A percentile compares a stretch with the other conserved stretches of the same genome.
Evolutionary conservation across 1,139 yeast genomes (phyloP).

Genomic region (Blastobotrys niveus): DNA sequence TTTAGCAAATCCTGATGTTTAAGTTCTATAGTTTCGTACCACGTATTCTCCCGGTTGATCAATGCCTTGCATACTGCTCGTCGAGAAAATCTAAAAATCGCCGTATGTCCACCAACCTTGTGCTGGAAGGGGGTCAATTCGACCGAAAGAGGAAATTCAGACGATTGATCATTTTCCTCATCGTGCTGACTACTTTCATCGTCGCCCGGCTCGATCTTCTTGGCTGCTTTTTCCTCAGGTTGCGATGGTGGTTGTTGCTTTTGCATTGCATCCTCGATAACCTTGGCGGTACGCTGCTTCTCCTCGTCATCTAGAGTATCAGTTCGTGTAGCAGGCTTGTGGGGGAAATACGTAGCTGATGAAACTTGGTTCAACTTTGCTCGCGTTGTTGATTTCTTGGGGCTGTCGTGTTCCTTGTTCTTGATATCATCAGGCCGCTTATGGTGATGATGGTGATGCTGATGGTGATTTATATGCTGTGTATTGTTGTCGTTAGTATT

Average conservation of each 20-base stretch:
- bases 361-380: slow-evolving; percentile 38
- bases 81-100: slow-evolving; percentile 84
- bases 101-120: slow-evolving; percentile 97
- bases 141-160: slow-evolving; percentile 45
- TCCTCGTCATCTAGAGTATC: not conserved
- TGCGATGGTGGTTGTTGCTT: not conserved
- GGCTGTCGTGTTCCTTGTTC: not conserved
- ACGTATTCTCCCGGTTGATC: slow-evolving; percentile 79
- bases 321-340: slow-evolving; percentile 33
- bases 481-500: too few species aligned
- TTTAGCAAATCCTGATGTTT: slow-evolving; percentile 67
- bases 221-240: too few species aligned
- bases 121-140: slow-evolving; percentile 84
- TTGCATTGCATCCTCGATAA: not conserved
- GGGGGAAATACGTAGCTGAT: slow-evolving; percentile 65
- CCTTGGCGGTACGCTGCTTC: not conserved
- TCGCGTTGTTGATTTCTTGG: slow-evolving; percentile 10
- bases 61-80: slow-evolving; percentile 95
- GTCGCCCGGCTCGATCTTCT: too few species aligned
- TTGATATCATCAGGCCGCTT: too few species aligned
- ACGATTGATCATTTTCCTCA: not conserved
- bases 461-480: too few species aligned
- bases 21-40: slow-evolving; percentile 84
- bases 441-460: too few species aligned
- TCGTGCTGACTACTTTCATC: not conserved